phyloP scores from a whole-genome alignment of 202 grass and related monocot species.

The Panicum hallii region DNA sequence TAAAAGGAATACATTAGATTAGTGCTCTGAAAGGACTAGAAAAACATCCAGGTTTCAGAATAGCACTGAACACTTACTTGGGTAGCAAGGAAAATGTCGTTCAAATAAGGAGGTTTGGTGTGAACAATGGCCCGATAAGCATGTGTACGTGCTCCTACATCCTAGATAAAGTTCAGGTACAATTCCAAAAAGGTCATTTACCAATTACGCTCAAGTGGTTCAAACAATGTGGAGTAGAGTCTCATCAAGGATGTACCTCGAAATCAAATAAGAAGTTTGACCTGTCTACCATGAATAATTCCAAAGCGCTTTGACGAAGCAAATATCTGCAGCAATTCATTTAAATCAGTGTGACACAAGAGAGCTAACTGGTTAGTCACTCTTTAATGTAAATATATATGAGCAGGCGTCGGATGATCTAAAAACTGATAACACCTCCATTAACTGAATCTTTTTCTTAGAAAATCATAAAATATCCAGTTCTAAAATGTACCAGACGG shows the following conservation, averaged over 20 bases:
- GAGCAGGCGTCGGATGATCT: constrained; percentile 17
- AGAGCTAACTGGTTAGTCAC: constrained; percentile 19
- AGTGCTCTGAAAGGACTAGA: constrained; percentile 25
- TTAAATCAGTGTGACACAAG: constrained; percentile 47
- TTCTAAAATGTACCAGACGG: constrained; percentile 35
- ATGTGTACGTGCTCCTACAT: constrained; percentile 75
- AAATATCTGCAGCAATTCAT: constrained; percentile 72
- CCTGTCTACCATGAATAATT: constrained; percentile 98
- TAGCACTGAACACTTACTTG: constrained; percentile 59
- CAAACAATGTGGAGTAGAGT: constrained; percentile 38
- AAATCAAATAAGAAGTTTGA: constrained; percentile 99
- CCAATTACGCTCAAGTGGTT: constrained; percentile 25
- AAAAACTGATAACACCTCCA: constrained; percentile 13
- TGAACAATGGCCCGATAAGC: constrained; percentile 95
- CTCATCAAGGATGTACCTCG: constrained; percentile 66
- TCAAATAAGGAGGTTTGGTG: constrained; percentile 85
- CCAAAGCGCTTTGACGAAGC: constrained; percentile 86
- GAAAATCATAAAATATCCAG: constrained; percentile 1
- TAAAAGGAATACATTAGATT: constrained; percentile 57
- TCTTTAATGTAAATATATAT: constrained; percentile 36
- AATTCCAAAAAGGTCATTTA: constrained; percentile 49
- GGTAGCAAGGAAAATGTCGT: constrained; percentile 81
- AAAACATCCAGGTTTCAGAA: constrained; percentile 35
- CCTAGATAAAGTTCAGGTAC: constrained; percentile 59
- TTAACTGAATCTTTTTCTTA: neutral